Evolutionary conservation across 768 basidiomycete species (phyloP).

Genomic region (Pleurotus platypus): DNA sequence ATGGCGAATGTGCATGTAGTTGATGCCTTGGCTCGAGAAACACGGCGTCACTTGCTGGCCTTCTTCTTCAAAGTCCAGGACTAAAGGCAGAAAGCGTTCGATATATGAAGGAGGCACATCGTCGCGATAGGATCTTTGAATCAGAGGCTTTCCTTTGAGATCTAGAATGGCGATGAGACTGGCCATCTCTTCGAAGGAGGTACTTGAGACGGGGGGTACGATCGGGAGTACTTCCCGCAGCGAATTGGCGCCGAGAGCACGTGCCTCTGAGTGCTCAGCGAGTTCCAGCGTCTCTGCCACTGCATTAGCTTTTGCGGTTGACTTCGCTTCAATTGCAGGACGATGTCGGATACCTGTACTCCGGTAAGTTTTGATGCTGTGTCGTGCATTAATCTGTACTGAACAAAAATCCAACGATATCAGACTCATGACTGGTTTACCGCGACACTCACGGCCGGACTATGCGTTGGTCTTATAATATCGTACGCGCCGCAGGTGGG

Average conservation of each 20-base stretch:
- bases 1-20: slow-evolving; percentile 98
- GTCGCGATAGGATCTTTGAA: slow-evolving; percentile 94
- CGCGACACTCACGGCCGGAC: slow-evolving; percentile 56
- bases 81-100: slow-evolving; percentile 89
- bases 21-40: slow-evolving; percentile 91
- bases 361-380: background rate
- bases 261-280: too few relatives aligned
- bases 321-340: too few relatives aligned
- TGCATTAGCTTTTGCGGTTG: too few relatives aligned
- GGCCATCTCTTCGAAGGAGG: slow-evolving; percentile 31
- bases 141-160: slow-evolving; percentile 97
- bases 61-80: slow-evolving; percentile 97
- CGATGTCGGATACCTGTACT: background rate
- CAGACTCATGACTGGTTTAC: slow-evolving; percentile 76
- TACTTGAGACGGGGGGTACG: too few relatives aligned
- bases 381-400: background rate
- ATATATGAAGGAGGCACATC: slow-evolving; percentile 88
- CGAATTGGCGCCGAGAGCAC: too few relatives aligned
- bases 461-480: slow-evolving; percentile 69
- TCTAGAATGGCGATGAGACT: slow-evolving; percentile 90
- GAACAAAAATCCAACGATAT: background rate
- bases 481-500: slow-evolving; percentile 84
- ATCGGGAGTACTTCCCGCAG: too few relatives aligned
- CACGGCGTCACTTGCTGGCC: slow-evolving; percentile 95
- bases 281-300: too few relatives aligned